Evolutionary conservation across 2,329 filamentous ascomycete genomes (phyloP).

Genomic region (Colletotrichum theobromicola): DNA sequence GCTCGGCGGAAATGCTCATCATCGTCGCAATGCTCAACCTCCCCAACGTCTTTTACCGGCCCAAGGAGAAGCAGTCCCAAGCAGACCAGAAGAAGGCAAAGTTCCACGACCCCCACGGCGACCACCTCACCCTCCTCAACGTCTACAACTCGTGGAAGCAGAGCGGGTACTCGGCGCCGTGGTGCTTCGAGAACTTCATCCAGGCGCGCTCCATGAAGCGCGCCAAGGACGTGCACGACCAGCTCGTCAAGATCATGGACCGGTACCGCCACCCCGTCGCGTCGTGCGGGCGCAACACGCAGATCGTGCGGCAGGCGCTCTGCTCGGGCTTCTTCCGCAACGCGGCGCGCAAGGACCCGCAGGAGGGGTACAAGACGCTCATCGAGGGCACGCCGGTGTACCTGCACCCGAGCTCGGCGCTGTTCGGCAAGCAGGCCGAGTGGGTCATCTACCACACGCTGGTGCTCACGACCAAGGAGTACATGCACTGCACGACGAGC

Average conservation of each 20-base stretch:
- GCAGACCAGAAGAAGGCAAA: conserved; percentile 98
- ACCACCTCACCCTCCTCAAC: conserved; percentile 93
- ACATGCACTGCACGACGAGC: conserved; percentile 92
- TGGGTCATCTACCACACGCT: conserved; percentile 94
- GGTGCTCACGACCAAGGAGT: conserved; percentile 94
- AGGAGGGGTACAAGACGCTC: conserved; percentile 97
- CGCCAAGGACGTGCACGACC: conserved; percentile 89
- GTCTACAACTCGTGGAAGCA: conserved; percentile 98
- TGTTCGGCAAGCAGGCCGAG: conserved; percentile 96
- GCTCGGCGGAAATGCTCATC: conserved; percentile 91
- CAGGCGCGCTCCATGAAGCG: conserved; percentile 88
- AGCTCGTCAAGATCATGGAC: conserved; percentile 92
- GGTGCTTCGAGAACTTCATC: conserved; percentile 99
- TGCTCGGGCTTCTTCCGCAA: conserved; percentile 97
- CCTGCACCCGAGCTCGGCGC: conserved; percentile 86
- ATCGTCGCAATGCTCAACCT: conserved; percentile 96
- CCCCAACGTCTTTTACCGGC: conserved; percentile 88
- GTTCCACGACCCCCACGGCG: conserved; percentile 93
- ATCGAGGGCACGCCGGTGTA: conserved; percentile 95
- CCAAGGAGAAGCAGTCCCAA: conserved; percentile 95
- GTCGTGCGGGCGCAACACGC: conserved; percentile 86
- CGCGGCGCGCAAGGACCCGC: conserved; percentile 89
- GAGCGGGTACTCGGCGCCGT: conserved; percentile 79
- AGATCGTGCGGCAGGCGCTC: conserved; percentile 85
- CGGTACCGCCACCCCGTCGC: conserved; percentile 83